Conservation (phyloP, 1,139 yeast genomes). For the Magnusiomyces magnusii region DNA sequence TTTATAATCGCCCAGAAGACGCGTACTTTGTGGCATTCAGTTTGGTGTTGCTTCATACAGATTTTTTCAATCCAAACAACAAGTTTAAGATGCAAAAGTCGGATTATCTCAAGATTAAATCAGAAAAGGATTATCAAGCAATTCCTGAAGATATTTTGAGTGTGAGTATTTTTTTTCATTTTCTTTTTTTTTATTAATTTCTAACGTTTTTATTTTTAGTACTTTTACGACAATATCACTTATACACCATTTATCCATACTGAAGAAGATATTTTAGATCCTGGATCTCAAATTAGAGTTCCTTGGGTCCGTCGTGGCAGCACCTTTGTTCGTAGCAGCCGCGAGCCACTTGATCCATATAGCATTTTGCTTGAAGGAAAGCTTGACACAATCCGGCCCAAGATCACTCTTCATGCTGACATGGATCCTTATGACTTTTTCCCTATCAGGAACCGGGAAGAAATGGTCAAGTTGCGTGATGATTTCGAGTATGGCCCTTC, state of each 20-base stretch:
- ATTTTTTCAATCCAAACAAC: conserved; percentile 55
- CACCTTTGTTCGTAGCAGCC: conserved; percentile 25
- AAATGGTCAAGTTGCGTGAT: conserved; percentile 27
- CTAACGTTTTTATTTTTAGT: conserved; percentile 30
- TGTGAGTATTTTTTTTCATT: conserved; percentile 21
- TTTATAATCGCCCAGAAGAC: conserved; percentile 40
- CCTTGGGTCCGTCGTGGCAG: conserved; percentile 21
- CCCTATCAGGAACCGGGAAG: conserved; percentile 23
- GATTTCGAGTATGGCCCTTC: conserved; percentile 32
- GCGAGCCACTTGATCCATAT: conserved; percentile 37
- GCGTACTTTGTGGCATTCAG: conserved; percentile 54
- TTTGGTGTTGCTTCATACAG: conserved; percentile 60
- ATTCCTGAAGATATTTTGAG: conserved; percentile 38
- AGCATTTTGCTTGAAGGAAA: conserved; percentile 33
- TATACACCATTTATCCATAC: conserved; percentile 44
- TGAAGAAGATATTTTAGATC: conserved; percentile 29
- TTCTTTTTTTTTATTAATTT: conserved; percentile 18
- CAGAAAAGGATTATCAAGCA: conserved; percentile 32
- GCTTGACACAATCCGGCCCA: conserved; percentile 34
- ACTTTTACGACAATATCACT: conserved; percentile 57
- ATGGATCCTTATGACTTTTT: conserved; percentile 30
- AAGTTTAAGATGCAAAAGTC: conserved; percentile 53
- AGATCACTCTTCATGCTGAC: conserved; percentile 23
- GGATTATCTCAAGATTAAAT: conserved; percentile 46
- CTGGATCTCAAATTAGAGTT: conserved; percentile 11